Percentiles rank a stretch among this genome's conserved stretches.
Evolutionary conservation across 2,329 filamentous ascomycete species (phyloP).

Genomic region (Alternaria hordeiaustralica): DNA sequence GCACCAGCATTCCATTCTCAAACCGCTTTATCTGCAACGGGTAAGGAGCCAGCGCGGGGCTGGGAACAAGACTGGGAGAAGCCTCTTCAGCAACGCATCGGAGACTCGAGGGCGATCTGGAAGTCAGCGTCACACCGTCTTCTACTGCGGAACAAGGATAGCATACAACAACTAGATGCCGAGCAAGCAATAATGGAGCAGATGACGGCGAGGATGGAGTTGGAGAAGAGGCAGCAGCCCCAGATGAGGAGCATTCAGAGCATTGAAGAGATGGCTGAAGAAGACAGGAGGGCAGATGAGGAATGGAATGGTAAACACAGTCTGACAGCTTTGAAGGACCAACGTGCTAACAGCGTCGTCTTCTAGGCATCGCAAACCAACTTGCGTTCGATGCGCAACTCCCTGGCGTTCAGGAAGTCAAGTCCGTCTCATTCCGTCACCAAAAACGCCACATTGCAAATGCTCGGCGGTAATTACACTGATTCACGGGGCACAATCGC

Average conservation of each 20-base stretch:
- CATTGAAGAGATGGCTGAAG: conserved; percentile 15
- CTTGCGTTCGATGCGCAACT: conserved; percentile 6
- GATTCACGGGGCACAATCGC: not conserved
- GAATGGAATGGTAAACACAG: conserved; percentile 4
- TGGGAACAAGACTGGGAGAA: conserved; percentile 15
- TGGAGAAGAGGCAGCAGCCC: not conserved
- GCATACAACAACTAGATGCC: conserved; percentile 1
- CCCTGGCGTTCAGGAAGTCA: conserved; percentile 4
- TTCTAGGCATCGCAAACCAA: conserved; percentile 5
- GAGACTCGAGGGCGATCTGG: conserved; percentile 6
- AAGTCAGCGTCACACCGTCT: conserved; percentile 6
- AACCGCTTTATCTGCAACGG: not conserved
- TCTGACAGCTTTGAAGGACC: not conserved
- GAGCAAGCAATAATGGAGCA: not conserved
- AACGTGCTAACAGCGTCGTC: not conserved
- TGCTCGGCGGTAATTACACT: not conserved
- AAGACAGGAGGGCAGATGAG: conserved; percentile 6
- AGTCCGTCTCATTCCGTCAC: not conserved
- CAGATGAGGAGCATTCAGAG: conserved; percentile 12
- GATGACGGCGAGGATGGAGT: not conserved
- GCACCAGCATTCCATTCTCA: not conserved
- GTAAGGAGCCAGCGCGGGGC: not conserved
- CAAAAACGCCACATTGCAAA: not conserved
- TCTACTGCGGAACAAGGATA: conserved; percentile 8
- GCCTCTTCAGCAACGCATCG: conserved; percentile 8